Evolutionary conservation across 306 rosid genomes (phyloP), one percentile per base, ranked within the genome.

Genomic region (Cucurbita ficifolia): DNA sequence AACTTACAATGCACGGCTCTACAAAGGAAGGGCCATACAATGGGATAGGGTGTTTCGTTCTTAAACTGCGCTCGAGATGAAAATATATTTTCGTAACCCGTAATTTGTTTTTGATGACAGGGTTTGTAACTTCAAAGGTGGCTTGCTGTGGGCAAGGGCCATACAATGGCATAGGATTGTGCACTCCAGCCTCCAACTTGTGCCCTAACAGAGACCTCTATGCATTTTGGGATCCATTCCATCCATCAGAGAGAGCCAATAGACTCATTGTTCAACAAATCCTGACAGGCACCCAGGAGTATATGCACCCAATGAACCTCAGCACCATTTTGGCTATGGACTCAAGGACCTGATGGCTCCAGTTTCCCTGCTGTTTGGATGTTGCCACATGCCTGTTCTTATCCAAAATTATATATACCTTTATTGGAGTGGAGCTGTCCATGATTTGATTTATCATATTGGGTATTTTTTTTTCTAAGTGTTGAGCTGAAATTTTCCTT

Each of bases 301-400:
- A 84, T 75, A 92, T 92, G 97, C 78, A 84, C 68, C 97, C 97
- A 10, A 89, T 89, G 92, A 92, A 92, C 53, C 97, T 92, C 81
- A 78, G 71, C 82, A 79, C 90, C 16, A 87, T 86, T 48, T 78
- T 89, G 88, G 89, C 85, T 54, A 33, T 89, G 64, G 97, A 92
- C 73, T 78, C 85, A 7, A 78, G 33, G 16, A 48, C 4, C n/a
- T 48, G n/a, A 48, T 46, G 33, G 3, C 33, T 29, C 33, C 33
- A 29, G 33, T 29, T 29, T 2, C 33, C 33, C 33, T 29, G 0
- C 33, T 29, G 33, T 60, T 29, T 60, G 22, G 24, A n/a, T 61
- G 6, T 61, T 13, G 13, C 24, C 68, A 16, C 2, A 61, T 61
- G 11, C 46, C 22, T 61, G 3, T 61, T 61, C 24, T 38, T 61